phyloP scores from a whole-genome alignment of 83 land plant genomes.

The Diphasiastrum complanatum region DNA sequence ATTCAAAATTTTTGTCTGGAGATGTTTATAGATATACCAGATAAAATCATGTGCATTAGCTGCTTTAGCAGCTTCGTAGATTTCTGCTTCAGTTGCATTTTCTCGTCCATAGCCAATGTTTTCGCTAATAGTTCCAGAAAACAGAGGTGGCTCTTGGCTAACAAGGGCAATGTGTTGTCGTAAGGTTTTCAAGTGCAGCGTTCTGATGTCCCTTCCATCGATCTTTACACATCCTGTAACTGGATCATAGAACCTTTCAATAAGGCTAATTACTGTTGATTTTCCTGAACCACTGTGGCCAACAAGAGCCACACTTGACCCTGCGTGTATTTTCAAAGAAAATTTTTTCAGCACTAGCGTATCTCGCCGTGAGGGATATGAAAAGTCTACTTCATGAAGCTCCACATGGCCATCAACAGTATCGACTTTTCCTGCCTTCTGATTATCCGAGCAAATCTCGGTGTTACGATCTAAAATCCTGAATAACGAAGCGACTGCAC shows the following conservation, averaged over 20 bases:
- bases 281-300: slow-evolving; percentile 83
- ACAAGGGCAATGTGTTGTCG: slow-evolving; percentile 63
- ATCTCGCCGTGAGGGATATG: slow-evolving; percentile 68
- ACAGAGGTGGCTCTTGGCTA: slow-evolving; percentile 72
- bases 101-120: slow-evolving; percentile 75
- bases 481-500: slow-evolving; percentile 61
- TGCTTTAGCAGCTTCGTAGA: slow-evolving; percentile 60
- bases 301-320: slow-evolving; percentile 57
- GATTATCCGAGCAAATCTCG: slow-evolving; percentile 61
- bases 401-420: slow-evolving; percentile 62
- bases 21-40: too few species aligned
- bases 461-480: slow-evolving; percentile 55
- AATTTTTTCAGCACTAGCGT: slow-evolving; percentile 53
- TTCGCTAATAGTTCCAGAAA: slow-evolving; percentile 61
- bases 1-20: too few species aligned
- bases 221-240: slow-evolving; percentile 53
- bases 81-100: slow-evolving; percentile 58
- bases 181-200: slow-evolving; percentile 54
- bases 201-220: slow-evolving; percentile 68
- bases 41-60: slow-evolving; percentile 64
- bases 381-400: slow-evolving; percentile 57
- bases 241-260: slow-evolving; percentile 74
- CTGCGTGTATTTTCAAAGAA: slow-evolving; percentile 52
- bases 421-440: slow-evolving; percentile 50
- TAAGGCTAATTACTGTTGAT: slow-evolving; percentile 60